These are phyloP conservation scores for Cadophora sp. DNA, from an alignment of 2,329 filamentous ascomycete genomes.

Conservation along the genomic window DNA sequence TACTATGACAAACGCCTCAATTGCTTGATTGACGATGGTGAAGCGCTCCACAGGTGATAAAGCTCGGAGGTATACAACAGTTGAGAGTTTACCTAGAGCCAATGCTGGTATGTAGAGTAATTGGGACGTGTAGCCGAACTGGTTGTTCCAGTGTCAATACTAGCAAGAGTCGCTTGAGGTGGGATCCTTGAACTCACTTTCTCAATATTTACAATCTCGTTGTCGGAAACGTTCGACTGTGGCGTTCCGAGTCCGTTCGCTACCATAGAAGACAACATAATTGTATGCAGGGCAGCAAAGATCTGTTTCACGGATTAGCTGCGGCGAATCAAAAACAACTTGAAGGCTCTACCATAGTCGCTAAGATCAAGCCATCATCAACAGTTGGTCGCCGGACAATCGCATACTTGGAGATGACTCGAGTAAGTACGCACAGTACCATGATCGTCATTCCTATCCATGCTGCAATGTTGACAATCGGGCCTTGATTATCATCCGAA, in stretches of 20 bases:
- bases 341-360: conserved; percentile 24
- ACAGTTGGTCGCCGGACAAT: conserved; percentile 26
- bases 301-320: conserved; percentile 24
- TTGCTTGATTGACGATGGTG: conserved; percentile 27
- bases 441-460: conserved; percentile 47
- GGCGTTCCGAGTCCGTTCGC: conserved; percentile 30
- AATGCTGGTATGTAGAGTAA: conserved; percentile 40
- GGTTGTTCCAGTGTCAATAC: background rate
- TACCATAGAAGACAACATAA: conserved; percentile 22
- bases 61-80: conserved; percentile 36
- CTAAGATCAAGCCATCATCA: conserved; percentile 31
- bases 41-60: conserved; percentile 30
- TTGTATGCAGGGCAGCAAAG: conserved; percentile 14
- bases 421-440: conserved; percentile 46
- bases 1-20: conserved; percentile 28
- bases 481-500: conserved; percentile 48
- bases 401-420: conserved; percentile 40
- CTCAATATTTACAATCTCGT: conserved; percentile 4
- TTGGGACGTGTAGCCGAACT: conserved; percentile 41
- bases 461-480: conserved; percentile 47
- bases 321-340: background rate
- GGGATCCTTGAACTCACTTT: background rate
- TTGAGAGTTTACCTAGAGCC: conserved; percentile 40
- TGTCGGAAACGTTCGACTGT: conserved; percentile 24
- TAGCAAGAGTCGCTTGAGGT: background rate